Base-by-base conservation (phyloP, 2,329 filamentous ascomycete genomes). In the Aspergillus sclerotialis region DNA sequence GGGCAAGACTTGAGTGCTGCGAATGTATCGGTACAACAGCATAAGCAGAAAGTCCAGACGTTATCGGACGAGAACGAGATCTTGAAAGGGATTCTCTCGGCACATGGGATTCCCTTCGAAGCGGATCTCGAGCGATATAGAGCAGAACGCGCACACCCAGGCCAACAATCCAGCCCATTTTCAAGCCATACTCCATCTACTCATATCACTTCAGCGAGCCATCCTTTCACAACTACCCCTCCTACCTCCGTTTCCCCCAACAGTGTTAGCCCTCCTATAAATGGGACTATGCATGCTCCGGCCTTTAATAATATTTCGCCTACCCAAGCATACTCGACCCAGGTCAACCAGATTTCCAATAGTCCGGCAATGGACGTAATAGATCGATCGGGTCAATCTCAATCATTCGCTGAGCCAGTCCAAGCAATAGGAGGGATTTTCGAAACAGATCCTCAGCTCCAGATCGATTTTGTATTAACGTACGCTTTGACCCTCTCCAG, bases 21-120 rank as follows among this genome's bases (percentile, higher is more conserved):
- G 23, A 60, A 63, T 33, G 36, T 52, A 14, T 52, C 58, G 12
- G 41, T 67, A 9, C 53, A 60, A 28, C 79, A 83, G 47, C 86
- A 93, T 56, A 86, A 87, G 53, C 78, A 89, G 34, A 73, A 76
- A 33, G 68, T 92, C n/a, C 72, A 76, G 30, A 77, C 86, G 35
- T 68, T 89, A 7, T 73, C 76, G 29, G 79, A 87, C 35, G 90
- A 96, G 63, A 95, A 94, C 53, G 75, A 74, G 28, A 76, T 83
- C 34, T 69, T 98, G 34, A 84, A 71, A 49, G 73, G 78, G 31
- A 65, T 80, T 2, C 68, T 82, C 5, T 62, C 65, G 28, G 64
- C 70, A 8, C 72, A 80, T 47, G 77, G 76, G 37, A 77, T 82
- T 43, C 57, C 65, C 15, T 75, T 71, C 49, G 75, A 77, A 42